Evolutionary conservation across 371 early-diverging fungal genomes (phyloP), one percentile per base, ranked within the genome.

Genomic region (Sporodiniella umbellata): DNA sequence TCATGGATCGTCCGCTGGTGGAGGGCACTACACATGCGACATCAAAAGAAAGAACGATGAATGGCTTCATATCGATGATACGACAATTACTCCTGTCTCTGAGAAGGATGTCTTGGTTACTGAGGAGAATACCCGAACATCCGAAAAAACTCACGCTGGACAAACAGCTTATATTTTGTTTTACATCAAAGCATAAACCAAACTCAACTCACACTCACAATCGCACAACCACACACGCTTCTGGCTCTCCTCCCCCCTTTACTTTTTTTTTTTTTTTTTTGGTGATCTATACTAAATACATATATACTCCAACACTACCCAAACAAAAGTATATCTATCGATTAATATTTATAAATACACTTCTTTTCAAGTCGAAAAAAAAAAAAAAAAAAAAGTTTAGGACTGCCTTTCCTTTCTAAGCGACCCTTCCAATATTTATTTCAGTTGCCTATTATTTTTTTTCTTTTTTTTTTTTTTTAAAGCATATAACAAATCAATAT

Each of bases 11-110:
- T 77, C 78, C 22, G 92, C 96, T 22, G 84, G 81, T 10, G 98
- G 95, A 31, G 99, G 99, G 5, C 99, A 99, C 64, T 99, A 99
- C 69, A 99, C 98, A 3, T 95, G 95, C 72, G 93, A 93, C 69
- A 83, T 99, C 19, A 62, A 65, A 48, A 75, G 89, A 53, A 73
- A 81, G 21, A 77, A 80, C 51, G 81, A 81, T 30, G 81, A 85
- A 65, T 98, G 96, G 97, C 80, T 94, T 45, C 90, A 85, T 50
- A 86, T 94, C 45, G 95, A 98, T 66, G 98, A 98, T 67, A 85
- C 88, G 19, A 80, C 75, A 33, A 87, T 96, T 51, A 75, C 66
- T 23, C 68, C 70, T 40, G 70, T 90, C 50, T 55, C 78, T 33
- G 85, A 79, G 35, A 67, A 77, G 21, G 89, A 91, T 40, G 93